Evolutionary conservation across 2,329 filamentous ascomycete species (phyloP), one percentile per base, ranked within the genome.

Genomic region (Penicillium sp.): DNA sequence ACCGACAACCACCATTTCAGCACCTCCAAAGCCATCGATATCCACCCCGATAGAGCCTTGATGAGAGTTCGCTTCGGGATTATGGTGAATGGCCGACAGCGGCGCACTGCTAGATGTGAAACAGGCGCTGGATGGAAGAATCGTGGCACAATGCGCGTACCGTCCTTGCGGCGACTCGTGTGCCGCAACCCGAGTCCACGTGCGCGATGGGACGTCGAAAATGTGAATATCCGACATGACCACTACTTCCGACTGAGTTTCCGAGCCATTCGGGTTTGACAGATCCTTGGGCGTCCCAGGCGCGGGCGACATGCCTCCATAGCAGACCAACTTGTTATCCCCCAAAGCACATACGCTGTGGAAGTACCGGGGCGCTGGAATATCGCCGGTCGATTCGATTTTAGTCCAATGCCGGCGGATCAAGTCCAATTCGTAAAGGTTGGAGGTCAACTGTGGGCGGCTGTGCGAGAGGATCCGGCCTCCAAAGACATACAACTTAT

Each of bases 221-320:
- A 98, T 88, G 70, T 97, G 89, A 47, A 97, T 89, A 71, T 98
- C 93, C 6, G 92, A 96, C 91, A 98, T 96, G 49, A 97, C 93
- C 1, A 90, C 86, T 4, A 97, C 88, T 64, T 96, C 91, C 32
- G 89, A 84, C 60, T 90, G 87, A 47, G 83, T 76, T 55, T 91
- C 87, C 50, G 75, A 70, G 0, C 65, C 65, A 13, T 72, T 69
- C 20, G 71, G 54, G 31, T 54, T 61, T n/a, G 56, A 47, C 3
- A 78, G 69, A 39, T 78, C 75, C 48, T 74, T 72, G 37, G 60
- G 69, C 12, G 75, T 63, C 35, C 66, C 78, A 6, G 78, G 75
- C 9, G 84, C 81, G 1, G 92, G 91, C 8, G 92, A 96, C 93
- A 98, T 98, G 60, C 93, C 93, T 50, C 93, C 93, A 70, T 97